Base-by-base conservation (phyloP, 2,329 filamentous ascomycete genomes). In the Sporothrix pseudoabietina region DNA sequence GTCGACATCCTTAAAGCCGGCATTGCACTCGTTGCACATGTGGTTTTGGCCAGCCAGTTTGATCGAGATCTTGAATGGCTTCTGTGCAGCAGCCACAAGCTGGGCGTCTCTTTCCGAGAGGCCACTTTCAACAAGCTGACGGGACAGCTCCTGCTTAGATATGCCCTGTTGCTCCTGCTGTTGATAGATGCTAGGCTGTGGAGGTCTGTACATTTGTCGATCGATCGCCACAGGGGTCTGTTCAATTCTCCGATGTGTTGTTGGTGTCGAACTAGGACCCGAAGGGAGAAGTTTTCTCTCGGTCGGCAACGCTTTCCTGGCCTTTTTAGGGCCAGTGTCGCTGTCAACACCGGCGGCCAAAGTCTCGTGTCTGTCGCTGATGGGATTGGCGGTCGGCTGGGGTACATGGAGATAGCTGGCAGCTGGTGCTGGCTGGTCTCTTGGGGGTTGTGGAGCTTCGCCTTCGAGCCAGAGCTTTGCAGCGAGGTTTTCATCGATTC, bases 1-100 rank as follows among this genome's bases (percentile, higher is more conserved):
- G 7, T 77, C 77, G 32, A 81, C 78, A 74, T 87, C 85, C 41
- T 84, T 82, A 79, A 88, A 88, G n/a, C 78, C 76, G 0, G 78
- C 78, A 8, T 74, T 71, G 76, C 84, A 85, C 26, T 83, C 78
- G 1, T 74, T 73, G 77, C 84, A 86, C 39, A 71, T n/a, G 57
- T 75, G 70, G 9, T 59, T 71, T 47, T 75, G 76, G 10, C 69
- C 71, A 4, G 75, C 73, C 63, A 71, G 69, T 57, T 77, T 76
- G 63, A 77, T 77, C 2, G 73, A 75, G 10, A 77, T 77, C 69
- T 77, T 77, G 19, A 76, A 70, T 3, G 75, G 75, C 55, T 73
- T 74, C n/a, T 76, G 75, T 1, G 75, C 73, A 0, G 75, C 75
- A 0, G 72, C 74, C 3, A 73, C 74, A n/a, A 75, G 71, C 65